A percentile compares a stretch with the other conserved stretches of the same genome.
These are phyloP conservation scores for Backusella westeae DNA, from an alignment of 192 early-diverging fungal genomes.

Conservation along the genomic window DNA sequence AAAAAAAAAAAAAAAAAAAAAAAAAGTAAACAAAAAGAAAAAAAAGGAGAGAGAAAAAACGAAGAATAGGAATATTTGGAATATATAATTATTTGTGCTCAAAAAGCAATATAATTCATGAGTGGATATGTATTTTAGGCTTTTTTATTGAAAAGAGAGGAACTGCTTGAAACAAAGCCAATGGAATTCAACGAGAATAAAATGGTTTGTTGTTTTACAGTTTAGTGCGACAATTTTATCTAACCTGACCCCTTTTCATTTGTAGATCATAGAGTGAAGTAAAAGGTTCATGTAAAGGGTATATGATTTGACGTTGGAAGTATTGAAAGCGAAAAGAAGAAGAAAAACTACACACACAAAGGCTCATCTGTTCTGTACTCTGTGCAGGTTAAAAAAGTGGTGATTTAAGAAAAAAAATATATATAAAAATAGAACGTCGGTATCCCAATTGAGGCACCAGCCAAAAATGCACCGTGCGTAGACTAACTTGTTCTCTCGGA, in stretches of 20 bases:
- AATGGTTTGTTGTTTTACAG: slow-evolving; percentile 16
- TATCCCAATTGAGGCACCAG: background rate
- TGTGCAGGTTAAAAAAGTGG: slow-evolving; percentile 1
- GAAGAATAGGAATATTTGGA: background rate
- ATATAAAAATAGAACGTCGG: slow-evolving; percentile 5
- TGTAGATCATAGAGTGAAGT: background rate
- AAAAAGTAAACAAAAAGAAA: background rate
- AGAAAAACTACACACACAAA: background rate
- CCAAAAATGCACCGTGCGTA: slow-evolving; percentile 5
- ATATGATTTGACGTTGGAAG: background rate
- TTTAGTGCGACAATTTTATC: slow-evolving; percentile 15
- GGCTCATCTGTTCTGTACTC: background rate
- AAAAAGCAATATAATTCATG: slow-evolving; percentile 1
- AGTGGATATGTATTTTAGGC: slow-evolving; percentile 6
- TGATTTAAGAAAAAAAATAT: slow-evolving; percentile 5
- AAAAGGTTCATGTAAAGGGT: background rate
- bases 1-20: background rate
- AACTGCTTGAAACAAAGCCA: slow-evolving; percentile 13
- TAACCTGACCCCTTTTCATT: slow-evolving; percentile 12
- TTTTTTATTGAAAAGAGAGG: slow-evolving; percentile 2
- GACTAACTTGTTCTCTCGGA: background rate
- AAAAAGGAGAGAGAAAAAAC: background rate
- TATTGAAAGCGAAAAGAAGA: background rate
- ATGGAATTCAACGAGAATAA: background rate
- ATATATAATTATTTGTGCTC: slow-evolving; percentile 17